Conservation (phyloP, 805 yeast genomes). For the Kodamaea lidongshanica region DNA sequence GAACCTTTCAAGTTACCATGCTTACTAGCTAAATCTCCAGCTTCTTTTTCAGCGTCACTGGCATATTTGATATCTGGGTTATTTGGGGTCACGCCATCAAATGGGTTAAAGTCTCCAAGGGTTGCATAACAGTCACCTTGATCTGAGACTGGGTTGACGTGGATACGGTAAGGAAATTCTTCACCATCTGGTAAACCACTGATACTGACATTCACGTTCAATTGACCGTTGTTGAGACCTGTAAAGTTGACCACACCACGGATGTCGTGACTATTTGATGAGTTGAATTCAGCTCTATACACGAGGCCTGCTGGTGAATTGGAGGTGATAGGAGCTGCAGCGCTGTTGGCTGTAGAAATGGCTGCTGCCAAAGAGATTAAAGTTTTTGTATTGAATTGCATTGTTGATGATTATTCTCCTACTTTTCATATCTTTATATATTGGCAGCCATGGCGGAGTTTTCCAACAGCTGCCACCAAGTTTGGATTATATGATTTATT, state of each 20-base stretch:
- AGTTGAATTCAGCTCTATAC: constrained; percentile 24
- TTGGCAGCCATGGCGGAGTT: too few relatives aligned
- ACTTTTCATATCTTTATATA: too few relatives aligned
- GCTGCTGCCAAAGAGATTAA: constrained; percentile 7
- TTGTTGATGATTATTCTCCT: too few relatives aligned
- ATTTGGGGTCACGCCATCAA: constrained; percentile 26
- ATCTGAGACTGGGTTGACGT: constrained; percentile 31
- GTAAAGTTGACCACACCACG: constrained; percentile 27
- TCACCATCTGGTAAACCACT: constrained; percentile 33
- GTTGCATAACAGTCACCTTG: constrained; percentile 30
- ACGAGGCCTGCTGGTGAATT: constrained; percentile 25
- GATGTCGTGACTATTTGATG: constrained; percentile 14
- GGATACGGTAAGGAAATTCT: constrained; percentile 38
- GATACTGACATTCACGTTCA: constrained; percentile 28
- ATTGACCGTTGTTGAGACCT: constrained; percentile 26
- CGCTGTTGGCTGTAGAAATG: constrained; percentile 11
- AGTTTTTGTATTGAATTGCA: constrained; percentile 6
- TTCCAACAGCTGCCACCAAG: too few relatives aligned
- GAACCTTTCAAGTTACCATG: constrained; percentile 32
- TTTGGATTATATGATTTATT: too few relatives aligned
- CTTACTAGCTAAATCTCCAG: constrained; percentile 37
- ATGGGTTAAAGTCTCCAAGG: constrained; percentile 34
- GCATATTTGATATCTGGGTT: constrained; percentile 9
- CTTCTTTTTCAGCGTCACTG: constrained; percentile 18
- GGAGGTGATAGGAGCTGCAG: constrained; percentile 23